Evolutionary conservation across 176 grass and related monocot species (phyloP).

Genomic region (Alopecurus myosuroides): DNA sequence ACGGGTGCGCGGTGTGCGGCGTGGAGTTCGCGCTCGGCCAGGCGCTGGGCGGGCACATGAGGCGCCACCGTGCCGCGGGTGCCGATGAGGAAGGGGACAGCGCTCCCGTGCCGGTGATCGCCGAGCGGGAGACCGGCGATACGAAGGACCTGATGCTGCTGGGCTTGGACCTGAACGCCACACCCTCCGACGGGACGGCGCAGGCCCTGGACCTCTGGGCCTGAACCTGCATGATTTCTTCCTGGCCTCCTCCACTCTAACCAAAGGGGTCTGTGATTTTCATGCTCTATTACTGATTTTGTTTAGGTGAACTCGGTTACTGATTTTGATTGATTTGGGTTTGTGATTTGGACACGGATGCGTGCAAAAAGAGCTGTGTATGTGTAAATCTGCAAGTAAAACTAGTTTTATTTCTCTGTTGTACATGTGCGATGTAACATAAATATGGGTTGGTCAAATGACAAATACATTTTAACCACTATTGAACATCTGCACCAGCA

Average conservation of each 20-base stretch:
- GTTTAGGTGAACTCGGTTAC: no score
- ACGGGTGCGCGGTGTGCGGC: conserved; percentile 56
- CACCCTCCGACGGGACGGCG: not conserved
- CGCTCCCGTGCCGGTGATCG: not conserved
- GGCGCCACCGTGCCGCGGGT: conserved; percentile 35
- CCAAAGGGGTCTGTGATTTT: not conserved
- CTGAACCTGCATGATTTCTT: not conserved
- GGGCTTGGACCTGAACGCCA: conserved; percentile 32
- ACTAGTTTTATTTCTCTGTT: no score
- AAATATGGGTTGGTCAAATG: no score
- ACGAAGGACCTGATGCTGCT: not conserved
- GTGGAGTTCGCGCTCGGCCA: conserved; percentile 56
- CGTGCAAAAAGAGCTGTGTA: no score
- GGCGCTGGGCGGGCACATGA: conserved; percentile 74
- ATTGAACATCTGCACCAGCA: no score
- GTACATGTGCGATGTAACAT: no score
- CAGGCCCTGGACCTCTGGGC: not conserved
- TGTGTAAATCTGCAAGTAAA: no score
- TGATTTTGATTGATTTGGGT: not conserved
- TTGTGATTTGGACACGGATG: not conserved
- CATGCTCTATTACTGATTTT: not conserved
- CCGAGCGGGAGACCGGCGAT: not conserved
- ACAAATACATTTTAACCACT: no score
- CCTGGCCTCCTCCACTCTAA: not conserved
- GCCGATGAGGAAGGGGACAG: not conserved